A percentile compares a stretch with the other conserved stretches of the same genome.
These are phyloP conservation scores for Erodium moschatum DNA, from an alignment of 441 rosid species.

Conservation along the genomic window DNA sequence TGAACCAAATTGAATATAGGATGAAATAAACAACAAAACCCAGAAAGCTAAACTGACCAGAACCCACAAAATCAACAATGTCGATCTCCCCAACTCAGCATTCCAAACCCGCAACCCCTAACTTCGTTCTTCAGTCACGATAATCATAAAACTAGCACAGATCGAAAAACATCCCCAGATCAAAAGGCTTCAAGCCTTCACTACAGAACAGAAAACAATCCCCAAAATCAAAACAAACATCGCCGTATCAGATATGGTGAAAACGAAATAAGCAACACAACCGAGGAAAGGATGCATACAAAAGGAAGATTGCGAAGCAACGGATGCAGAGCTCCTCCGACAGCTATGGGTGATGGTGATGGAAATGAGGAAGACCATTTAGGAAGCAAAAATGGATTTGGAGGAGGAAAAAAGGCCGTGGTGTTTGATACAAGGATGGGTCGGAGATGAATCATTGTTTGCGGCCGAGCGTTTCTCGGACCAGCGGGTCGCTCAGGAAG, in stretches of 20 bases:
- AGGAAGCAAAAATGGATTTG: background rate
- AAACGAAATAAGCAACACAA: background rate
- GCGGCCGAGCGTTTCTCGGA: background rate
- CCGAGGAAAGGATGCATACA: background rate
- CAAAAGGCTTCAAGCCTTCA: background rate
- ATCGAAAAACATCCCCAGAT: background rate
- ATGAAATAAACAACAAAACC: background rate
- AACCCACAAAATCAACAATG: slow-evolving; percentile 2
- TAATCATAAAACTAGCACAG: background rate
- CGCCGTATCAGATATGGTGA: background rate
- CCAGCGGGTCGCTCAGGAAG: background rate
- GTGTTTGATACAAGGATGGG: background rate
- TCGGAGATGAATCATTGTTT: background rate
- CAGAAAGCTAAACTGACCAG: background rate
- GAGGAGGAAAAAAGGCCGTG: background rate
- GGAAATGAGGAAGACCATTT: background rate
- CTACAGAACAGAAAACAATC: background rate
- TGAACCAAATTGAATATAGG: background rate
- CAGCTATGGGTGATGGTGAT: background rate
- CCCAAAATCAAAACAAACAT: no score
- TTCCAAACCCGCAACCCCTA: background rate
- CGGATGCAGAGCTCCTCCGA: background rate
- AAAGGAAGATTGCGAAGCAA: background rate
- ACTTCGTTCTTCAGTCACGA: background rate
- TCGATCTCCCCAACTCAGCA: background rate